These are phyloP conservation scores for Coprinopsis cinerea DNA, from an alignment of 768 basidiomycete genomes.

Conservation along the genomic window DNA sequence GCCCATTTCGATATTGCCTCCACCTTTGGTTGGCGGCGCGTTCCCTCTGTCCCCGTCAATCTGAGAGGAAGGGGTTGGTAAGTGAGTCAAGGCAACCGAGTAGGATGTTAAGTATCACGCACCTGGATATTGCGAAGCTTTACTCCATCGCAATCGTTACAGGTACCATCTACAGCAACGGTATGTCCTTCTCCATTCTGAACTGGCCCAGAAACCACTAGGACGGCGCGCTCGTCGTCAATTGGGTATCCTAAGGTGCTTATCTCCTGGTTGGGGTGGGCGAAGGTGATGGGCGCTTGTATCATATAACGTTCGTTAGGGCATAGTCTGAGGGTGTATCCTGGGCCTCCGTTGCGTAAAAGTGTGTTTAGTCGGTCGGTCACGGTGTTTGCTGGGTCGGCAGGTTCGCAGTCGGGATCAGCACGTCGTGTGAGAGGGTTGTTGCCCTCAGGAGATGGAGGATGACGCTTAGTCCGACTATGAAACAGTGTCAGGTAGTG, in stretches of 20 bases:
- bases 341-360: slow-evolving; percentile 58
- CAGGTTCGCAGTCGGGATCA: slow-evolving; percentile 26
- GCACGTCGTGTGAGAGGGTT: too few species aligned
- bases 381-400: slow-evolving; percentile 54
- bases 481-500: too few species aligned
- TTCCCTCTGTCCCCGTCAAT: slow-evolving; percentile 67
- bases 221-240: slow-evolving; percentile 57
- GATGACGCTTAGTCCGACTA: too few species aligned
- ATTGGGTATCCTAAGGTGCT: slow-evolving; percentile 74
- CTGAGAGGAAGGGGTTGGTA: slow-evolving; percentile 27
- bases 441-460: too few species aligned
- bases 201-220: slow-evolving; percentile 64
- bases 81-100: slow-evolving; percentile 1
- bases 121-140: slow-evolving; percentile 72
- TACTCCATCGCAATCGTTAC: slow-evolving; percentile 50
- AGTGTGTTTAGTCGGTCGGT: slow-evolving; percentile 62
- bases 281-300: slow-evolving; percentile 59
- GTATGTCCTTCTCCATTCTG: slow-evolving; percentile 61
- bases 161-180: slow-evolving; percentile 66
- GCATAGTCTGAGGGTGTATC: slow-evolving; percentile 65
- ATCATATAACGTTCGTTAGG: slow-evolving; percentile 56
- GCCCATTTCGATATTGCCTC: slow-evolving; percentile 83
- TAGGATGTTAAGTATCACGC: slow-evolving; percentile 6
- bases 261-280: slow-evolving; percentile 71
- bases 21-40: slow-evolving; percentile 48